Evolutionary conservation across 1,284 basidiomycete species (phyloP).

Genomic region (Leccinum fallax): DNA sequence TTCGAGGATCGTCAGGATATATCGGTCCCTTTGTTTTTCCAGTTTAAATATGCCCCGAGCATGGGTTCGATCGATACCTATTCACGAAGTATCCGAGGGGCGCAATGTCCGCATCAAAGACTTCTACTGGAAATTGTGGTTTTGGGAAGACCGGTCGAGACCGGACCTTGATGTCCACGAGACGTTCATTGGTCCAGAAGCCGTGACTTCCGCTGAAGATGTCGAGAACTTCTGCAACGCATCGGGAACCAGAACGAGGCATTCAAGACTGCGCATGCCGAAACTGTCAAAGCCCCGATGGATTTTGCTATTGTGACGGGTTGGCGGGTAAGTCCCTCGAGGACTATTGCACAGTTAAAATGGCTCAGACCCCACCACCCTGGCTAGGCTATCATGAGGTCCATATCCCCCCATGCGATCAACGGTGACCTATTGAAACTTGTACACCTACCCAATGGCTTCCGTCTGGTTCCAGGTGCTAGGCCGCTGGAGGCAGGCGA

Average conservation of each 20-base stretch:
- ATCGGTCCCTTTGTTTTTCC: slow-evolving; percentile 80
- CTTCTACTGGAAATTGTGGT: slow-evolving; percentile 98
- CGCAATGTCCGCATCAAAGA: slow-evolving; percentile 94
- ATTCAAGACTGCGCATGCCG: slow-evolving; percentile 80
- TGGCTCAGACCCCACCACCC: slow-evolving; percentile 14
- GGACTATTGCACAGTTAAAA: slow-evolving; percentile 5
- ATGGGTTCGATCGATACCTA: slow-evolving; percentile 82
- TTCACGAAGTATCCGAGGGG: slow-evolving; percentile 86
- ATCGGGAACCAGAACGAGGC: slow-evolving; percentile 91
- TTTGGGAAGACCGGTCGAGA: slow-evolving; percentile 78
- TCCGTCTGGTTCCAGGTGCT: slow-evolving; percentile 84
- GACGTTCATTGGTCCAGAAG: slow-evolving; percentile 83
- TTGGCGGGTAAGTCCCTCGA: slow-evolving; percentile 75
- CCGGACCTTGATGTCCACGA: slow-evolving; percentile 78
- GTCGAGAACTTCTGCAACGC: slow-evolving; percentile 89
- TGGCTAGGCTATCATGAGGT: slow-evolving; percentile 89
- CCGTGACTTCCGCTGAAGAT: slow-evolving; percentile 72
- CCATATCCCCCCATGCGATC: slow-evolving; percentile 91
- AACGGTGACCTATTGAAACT: slow-evolving; percentile 94
- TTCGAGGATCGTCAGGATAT: slow-evolving; percentile 83
- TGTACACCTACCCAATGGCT: slow-evolving; percentile 96
- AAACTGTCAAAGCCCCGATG: slow-evolving; percentile 87
- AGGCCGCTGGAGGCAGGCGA: slow-evolving; percentile 84
- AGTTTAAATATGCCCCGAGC: slow-evolving; percentile 87
- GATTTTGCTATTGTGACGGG: slow-evolving; percentile 98